Conservation (phyloP, 805 yeast species). For the Suhomyces prunicola region DNA sequence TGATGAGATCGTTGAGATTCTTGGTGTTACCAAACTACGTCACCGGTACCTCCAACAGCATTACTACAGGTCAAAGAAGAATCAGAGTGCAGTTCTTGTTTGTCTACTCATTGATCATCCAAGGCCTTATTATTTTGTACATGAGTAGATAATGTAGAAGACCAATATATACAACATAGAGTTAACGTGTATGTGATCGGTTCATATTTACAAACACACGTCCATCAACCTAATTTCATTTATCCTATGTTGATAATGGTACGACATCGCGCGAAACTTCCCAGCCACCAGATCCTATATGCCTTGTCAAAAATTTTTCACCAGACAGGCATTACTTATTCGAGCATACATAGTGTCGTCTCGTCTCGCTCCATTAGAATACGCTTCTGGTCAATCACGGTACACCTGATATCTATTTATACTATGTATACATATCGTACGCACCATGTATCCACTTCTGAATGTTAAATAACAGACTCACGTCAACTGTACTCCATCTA, state of each 20-base stretch:
- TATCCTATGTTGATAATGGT: too few relatives aligned
- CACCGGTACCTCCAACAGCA: constrained; percentile 44
- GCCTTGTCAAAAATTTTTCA: too few relatives aligned
- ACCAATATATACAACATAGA: not conserved
- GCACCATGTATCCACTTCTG: not conserved
- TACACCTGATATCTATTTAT: not conserved
- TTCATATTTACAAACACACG: not conserved
- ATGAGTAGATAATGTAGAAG: constrained; percentile 40
- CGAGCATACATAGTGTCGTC: not conserved
- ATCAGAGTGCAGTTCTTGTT: constrained; percentile 85
- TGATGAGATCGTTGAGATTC: constrained; percentile 67
- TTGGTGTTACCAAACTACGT: constrained; percentile 58
- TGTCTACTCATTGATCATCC: constrained; percentile 78
- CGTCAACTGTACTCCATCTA: not conserved
- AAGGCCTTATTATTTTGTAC: constrained; percentile 70
- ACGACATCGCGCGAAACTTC: not conserved
- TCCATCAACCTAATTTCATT: not conserved
- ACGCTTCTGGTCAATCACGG: not conserved
- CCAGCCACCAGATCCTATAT: not conserved
- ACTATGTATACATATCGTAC: not conserved
- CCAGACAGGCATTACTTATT: not conserved
- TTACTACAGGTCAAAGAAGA: constrained; percentile 67
- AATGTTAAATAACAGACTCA: not conserved
- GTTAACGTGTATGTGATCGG: not conserved
- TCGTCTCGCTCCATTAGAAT: not conserved